These are phyloP conservation scores for Nannizziopsis arthrosporioides DNA, from an alignment of 2,329 filamentous ascomycete genomes.

Conservation along the genomic window DNA sequence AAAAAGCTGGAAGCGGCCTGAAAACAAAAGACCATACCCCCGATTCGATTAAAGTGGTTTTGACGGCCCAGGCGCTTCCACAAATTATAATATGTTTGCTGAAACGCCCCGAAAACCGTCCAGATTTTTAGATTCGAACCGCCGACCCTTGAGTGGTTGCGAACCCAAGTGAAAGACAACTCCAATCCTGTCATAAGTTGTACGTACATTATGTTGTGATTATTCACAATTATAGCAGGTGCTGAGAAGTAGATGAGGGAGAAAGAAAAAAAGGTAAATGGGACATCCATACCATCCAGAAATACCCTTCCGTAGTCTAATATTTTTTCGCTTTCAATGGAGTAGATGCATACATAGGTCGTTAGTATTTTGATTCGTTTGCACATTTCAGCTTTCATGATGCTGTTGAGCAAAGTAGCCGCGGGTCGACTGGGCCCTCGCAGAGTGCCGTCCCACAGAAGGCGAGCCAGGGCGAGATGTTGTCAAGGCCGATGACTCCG, in stretches of 20 bases:
- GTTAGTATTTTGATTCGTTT: neutral
- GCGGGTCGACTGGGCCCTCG: slow-evolving; percentile 29
- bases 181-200: neutral
- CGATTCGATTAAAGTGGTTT: neutral
- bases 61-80: neutral
- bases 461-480: slow-evolving; percentile 44
- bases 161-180: neutral
- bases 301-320: neutral
- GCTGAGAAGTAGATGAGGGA: neutral
- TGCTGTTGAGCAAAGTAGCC: slow-evolving; percentile 29
- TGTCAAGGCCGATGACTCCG: slow-evolving; percentile 37
- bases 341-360: neutral
- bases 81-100: neutral
- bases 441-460: slow-evolving; percentile 28
- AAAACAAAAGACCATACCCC: no score
- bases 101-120: neutral
- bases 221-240: neutral
- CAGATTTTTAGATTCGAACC: neutral
- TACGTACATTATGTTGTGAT: slow-evolving; percentile 1
- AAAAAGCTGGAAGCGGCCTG: neutral
- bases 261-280: neutral
- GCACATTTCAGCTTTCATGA: slow-evolving; percentile 3
- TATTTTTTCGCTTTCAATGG: neutral
- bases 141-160: neutral
- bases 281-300: neutral